Conservation (phyloP, 441 rosid species). For the Corymbia calophylla region DNA sequence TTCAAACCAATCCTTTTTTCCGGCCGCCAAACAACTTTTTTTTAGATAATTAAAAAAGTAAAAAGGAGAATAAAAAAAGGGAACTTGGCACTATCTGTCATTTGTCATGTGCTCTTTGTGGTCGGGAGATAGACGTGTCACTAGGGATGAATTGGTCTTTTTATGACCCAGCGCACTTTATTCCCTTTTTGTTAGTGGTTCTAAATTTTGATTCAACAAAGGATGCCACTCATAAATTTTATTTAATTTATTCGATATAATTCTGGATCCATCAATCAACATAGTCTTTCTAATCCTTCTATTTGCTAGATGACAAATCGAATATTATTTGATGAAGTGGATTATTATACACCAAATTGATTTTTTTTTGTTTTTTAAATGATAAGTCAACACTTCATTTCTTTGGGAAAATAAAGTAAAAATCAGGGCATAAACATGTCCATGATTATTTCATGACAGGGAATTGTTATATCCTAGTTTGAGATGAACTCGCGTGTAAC, state of each 20-base stretch:
- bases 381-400: not conserved
- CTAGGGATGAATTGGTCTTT: not conserved
- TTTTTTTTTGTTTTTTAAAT: not conserved
- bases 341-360: not conserved
- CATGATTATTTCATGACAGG: accelerated
- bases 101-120: not conserved
- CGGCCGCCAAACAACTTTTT: not conserved
- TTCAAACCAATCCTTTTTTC: not conserved
- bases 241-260: not conserved
- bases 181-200: not conserved
- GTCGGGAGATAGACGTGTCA: not conserved
- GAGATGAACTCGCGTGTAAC: not conserved
- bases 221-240: accelerated
- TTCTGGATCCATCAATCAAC: not conserved
- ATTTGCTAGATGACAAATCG: not conserved
- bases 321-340: not conserved
- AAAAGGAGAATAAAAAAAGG: not conserved
- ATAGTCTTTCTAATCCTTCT: not conserved
- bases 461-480: not conserved
- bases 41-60: not conserved
- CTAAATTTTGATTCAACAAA: accelerated
- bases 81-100: not conserved
- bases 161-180: not conserved
- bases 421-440: not conserved
- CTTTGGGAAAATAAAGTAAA: not conserved